Evolutionary conservation across 768 basidiomycete species (phyloP).

Genomic region (Auriscalpium microsporum): DNA sequence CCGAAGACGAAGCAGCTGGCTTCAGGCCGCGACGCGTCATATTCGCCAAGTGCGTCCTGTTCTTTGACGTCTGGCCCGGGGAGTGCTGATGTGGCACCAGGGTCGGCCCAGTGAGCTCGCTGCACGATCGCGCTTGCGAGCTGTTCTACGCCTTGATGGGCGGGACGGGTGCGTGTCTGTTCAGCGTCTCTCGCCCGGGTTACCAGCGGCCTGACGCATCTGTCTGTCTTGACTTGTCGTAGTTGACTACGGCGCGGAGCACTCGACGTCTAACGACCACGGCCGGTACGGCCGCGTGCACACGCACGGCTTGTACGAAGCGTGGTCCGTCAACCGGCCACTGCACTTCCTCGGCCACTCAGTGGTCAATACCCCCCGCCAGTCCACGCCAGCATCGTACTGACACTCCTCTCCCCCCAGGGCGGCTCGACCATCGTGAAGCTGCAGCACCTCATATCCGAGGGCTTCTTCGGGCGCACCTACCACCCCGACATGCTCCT

Average conservation of each 20-base stretch:
- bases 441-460: constrained; percentile 32
- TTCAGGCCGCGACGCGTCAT: constrained; percentile 18
- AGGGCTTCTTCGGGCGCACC: constrained; percentile 33
- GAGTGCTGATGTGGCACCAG: constrained; percentile 19
- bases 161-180: constrained; percentile 31
- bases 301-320: constrained; percentile 33
- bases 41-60: constrained; percentile 21
- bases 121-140: constrained; percentile 47
- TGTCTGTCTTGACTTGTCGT: neutral
- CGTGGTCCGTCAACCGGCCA: constrained; percentile 34
- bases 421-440: constrained; percentile 42
- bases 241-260: constrained; percentile 42
- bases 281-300: constrained; percentile 35
- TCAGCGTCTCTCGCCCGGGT: neutral
- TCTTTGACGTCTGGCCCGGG: neutral
- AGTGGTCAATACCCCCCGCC: constrained; percentile 21
- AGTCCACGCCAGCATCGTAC: neutral
- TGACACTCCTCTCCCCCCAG: constrained; percentile 16
- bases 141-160: constrained; percentile 38
- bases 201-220: no score
- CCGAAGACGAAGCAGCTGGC: constrained; percentile 8
- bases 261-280: constrained; percentile 31
- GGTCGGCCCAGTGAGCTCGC: constrained; percentile 42
- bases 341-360: constrained; percentile 46
- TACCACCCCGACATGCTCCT: constrained; percentile 37